Conservation (phyloP, 768 basidiomycete species). For the Boletus reticulatus region DNA sequence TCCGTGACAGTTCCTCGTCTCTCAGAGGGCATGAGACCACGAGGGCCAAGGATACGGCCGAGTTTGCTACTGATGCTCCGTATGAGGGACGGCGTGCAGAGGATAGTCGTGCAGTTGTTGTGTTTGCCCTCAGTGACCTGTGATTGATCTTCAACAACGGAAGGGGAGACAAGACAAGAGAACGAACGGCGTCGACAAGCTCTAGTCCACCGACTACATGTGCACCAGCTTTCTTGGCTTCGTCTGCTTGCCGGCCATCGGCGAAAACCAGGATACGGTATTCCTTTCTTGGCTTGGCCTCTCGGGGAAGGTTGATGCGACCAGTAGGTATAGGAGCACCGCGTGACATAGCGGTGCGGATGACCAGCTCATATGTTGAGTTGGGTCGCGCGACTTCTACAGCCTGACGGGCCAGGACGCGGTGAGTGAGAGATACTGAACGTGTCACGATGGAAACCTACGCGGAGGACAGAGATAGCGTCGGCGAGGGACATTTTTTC, state of each 20-base stretch:
- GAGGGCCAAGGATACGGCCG: slow-evolving; percentile 78
- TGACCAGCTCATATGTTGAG: slow-evolving; percentile 74
- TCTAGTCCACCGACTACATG: slow-evolving; percentile 90
- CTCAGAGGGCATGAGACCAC: slow-evolving; percentile 94
- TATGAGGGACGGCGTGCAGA: slow-evolving; percentile 80
- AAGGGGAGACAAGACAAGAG: background rate
- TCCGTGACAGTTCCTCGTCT: slow-evolving; percentile 93
- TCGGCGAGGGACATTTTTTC: slow-evolving; percentile 67
- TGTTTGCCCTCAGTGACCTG: slow-evolving; percentile 75
- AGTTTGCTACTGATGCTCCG: slow-evolving; percentile 76
- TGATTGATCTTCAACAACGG: background rate
- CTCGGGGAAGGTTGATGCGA: slow-evolving; percentile 79
- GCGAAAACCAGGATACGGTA: slow-evolving; percentile 93
- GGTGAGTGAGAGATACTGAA: slow-evolving; percentile 5
- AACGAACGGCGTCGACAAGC: slow-evolving; percentile 80
- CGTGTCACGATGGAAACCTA: slow-evolving; percentile 33
- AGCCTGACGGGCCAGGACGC: slow-evolving; percentile 47
- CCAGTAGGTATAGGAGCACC: slow-evolving; percentile 87
- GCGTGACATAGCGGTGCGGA: slow-evolving; percentile 77
- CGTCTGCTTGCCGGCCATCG: slow-evolving; percentile 76
- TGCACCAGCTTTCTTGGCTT: slow-evolving; percentile 85
- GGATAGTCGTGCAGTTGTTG: slow-evolving; percentile 71
- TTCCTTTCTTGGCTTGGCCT: slow-evolving; percentile 66
- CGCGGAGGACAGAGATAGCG: slow-evolving; percentile 70
- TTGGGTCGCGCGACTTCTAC: slow-evolving; percentile 78